These are phyloP conservation scores for Calendula officinalis DNA, from an alignment of 129 eudicot species.

Conservation along the genomic window DNA sequence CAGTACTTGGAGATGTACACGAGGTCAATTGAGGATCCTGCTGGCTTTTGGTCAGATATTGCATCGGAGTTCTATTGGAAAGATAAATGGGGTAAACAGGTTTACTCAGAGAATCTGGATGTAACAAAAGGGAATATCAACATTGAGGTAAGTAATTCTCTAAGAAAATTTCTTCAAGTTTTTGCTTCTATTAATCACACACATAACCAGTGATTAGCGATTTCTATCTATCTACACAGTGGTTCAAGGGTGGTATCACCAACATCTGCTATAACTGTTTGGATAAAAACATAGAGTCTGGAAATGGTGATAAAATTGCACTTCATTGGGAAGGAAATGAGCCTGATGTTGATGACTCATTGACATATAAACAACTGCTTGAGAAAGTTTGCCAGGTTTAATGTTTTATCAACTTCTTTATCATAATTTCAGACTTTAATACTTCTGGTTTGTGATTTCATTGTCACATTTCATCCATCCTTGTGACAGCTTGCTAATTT, in stretches of 20 bases:
- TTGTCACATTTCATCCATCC: slow-evolving; percentile 6
- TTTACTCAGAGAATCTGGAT: slow-evolving; percentile 73
- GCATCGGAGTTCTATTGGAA: slow-evolving; percentile 86
- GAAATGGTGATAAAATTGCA: slow-evolving; percentile 82
- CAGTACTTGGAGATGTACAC: slow-evolving; percentile 91
- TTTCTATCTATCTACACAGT: slow-evolving; percentile 44
- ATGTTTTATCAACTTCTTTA: background rate
- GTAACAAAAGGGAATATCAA: slow-evolving; percentile 70
- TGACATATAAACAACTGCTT: slow-evolving; percentile 84
- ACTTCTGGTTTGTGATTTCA: slow-evolving; percentile 17
- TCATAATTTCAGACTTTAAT: background rate
- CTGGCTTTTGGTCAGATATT: slow-evolving; percentile 95
- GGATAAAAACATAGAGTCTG: slow-evolving; percentile 67
- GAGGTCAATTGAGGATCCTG: slow-evolving; percentile 79
- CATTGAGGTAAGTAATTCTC: slow-evolving; percentile 54
- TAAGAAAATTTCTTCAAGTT: background rate
- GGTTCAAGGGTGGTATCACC: slow-evolving; percentile 96
- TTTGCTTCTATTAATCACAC: slow-evolving; percentile 5
- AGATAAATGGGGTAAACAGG: slow-evolving; percentile 61
- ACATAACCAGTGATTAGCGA: slow-evolving; percentile 4
- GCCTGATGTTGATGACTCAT: slow-evolving; percentile 60
- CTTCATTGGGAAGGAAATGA: slow-evolving; percentile 95
- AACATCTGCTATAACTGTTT: slow-evolving; percentile 95
- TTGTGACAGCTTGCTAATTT: slow-evolving; percentile 77
- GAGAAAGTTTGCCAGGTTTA: slow-evolving; percentile 86